phyloP scores from a whole-genome alignment of 345 rosid genomes.

The Bruguiera sexangula region DNA sequence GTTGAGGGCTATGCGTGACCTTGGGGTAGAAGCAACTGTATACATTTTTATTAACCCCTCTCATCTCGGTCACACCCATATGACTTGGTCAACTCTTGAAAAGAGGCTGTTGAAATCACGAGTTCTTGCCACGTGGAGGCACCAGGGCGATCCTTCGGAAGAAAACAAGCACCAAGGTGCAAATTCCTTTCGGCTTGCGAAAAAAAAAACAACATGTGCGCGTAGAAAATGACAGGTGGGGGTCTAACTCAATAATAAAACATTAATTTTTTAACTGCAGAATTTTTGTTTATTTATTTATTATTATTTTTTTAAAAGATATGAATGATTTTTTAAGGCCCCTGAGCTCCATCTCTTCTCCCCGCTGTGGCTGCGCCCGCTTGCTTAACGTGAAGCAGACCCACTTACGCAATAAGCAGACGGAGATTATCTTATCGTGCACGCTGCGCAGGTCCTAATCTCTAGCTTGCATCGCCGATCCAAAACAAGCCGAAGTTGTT shows the following conservation, averaged over 20 bases:
- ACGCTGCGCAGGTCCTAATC: slow-evolving; percentile 18
- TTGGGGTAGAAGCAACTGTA: too few relatives aligned
- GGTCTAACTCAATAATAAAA: too few relatives aligned
- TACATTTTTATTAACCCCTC: too few relatives aligned
- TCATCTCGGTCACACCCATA: background rate
- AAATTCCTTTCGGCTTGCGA: background rate
- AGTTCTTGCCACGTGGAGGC: slow-evolving; percentile 47
- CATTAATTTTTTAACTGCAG: too few relatives aligned
- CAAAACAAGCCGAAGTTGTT: background rate
- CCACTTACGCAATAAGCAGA: slow-evolving; percentile 10
- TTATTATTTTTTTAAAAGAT: too few relatives aligned
- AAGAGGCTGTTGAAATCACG: slow-evolving; percentile 6
- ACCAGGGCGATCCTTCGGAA: slow-evolving; percentile 15
- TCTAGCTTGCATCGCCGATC: slow-evolving; percentile 17
- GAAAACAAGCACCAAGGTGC: slow-evolving; percentile 30
- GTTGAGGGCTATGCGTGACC: too few relatives aligned
- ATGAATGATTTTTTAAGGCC: too few relatives aligned
- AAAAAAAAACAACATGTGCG: too few relatives aligned
- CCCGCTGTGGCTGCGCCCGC: too few relatives aligned
- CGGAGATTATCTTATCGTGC: slow-evolving; percentile 19
- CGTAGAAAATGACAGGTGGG: too few relatives aligned
- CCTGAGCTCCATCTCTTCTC: too few relatives aligned
- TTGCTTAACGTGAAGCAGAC: background rate
- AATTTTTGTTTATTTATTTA: too few relatives aligned
- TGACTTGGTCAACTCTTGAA: slow-evolving; percentile 33